Evolutionary conservation across 2,329 filamentous ascomycete genomes (phyloP).

Genomic region (Alternaria brassicicola): DNA sequence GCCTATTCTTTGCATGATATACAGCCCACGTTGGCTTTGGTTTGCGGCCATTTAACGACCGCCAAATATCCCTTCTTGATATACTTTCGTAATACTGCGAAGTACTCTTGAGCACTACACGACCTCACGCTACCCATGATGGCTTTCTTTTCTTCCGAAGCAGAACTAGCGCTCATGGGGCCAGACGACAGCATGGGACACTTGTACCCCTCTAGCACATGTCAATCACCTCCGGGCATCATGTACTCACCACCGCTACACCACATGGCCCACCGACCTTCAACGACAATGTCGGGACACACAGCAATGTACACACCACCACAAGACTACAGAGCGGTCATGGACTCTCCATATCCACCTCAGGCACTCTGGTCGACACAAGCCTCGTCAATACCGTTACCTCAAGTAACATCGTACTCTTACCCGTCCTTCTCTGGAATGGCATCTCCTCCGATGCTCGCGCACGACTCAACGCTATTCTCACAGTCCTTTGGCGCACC

Average conservation of each 20-base stretch:
- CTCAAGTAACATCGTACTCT: conserved; percentile 43
- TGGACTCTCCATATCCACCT: conserved; percentile 43
- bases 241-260: conserved; percentile 48
- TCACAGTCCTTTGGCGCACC: conserved; percentile 28
- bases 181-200: conserved; percentile 43
- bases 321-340: conserved; percentile 39
- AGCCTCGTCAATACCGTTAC: conserved; percentile 33
- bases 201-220: conserved; percentile 46
- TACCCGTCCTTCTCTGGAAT: conserved; percentile 43
- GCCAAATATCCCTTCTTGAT: conserved; percentile 15
- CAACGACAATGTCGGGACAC: conserved; percentile 31
- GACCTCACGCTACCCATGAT: conserved; percentile 28
- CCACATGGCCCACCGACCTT: conserved; percentile 35
- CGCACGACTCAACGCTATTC: conserved; percentile 33
- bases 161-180: conserved; percentile 46
- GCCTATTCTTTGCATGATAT: conserved; percentile 38
- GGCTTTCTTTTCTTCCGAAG: conserved; percentile 45
- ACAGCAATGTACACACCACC: conserved; percentile 38
- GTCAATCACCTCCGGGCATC: conserved; percentile 47
- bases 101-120: conserved; percentile 8
- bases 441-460: conserved; percentile 29
- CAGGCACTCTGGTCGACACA: conserved; percentile 43
- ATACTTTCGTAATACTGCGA: conserved; percentile 13
- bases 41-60: conserved; percentile 25
- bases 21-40: conserved; percentile 33